Evolutionary conservation across 208 protist species (phyloP), one percentile per base, ranked within the genome.

Genomic region (Herpetomonas muscarum): DNA sequence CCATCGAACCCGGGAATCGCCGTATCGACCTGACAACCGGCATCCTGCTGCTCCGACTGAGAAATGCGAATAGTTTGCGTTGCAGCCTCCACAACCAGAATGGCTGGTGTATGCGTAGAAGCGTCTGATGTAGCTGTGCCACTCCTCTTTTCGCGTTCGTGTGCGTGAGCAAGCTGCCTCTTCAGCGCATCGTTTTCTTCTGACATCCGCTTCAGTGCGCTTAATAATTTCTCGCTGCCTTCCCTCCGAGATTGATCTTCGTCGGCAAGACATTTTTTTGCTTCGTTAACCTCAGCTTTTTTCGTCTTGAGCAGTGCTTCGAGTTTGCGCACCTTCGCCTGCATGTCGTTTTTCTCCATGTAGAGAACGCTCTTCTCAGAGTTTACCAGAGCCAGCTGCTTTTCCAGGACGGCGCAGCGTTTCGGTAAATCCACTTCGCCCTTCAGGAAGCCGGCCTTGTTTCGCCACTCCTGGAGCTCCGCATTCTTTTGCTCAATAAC

Each of bases 361-460:
- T 57, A 47, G 9, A 75, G 51, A 13, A 78, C 77, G 50, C 74
- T 90, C 49, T 81, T 83, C 44, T 93, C 81, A 26, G 79, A 76
- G 28, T 84, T 75, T 17, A 66, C 76, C 24, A 64, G 54, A 7
- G 86, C 81, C 51, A 93, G 71, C 46, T 90, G 79, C 47, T 79
- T 87, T 54, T 93, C 80, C 25, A 90, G 60, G 3, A 58, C 53
- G n/a, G 76, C 70, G 53, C 76, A 89, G 0, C 83, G 70, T 41
- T 71, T 68, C 6, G 48, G 37, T 26, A 85, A 25, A 47, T 94
- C 73, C 7, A 61, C 68, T 6, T 71, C 61, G 44, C 72, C 73
- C 19, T 61, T 62, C 46, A 51, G 61, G 15, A 26, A 32, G 28
- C 57, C 55, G 4, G 48, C 49, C 37, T 69, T 70, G 41, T 61